These are phyloP conservation scores for Lentinula guzmanii DNA, from an alignment of 768 basidiomycete species.

Conservation along the genomic window DNA sequence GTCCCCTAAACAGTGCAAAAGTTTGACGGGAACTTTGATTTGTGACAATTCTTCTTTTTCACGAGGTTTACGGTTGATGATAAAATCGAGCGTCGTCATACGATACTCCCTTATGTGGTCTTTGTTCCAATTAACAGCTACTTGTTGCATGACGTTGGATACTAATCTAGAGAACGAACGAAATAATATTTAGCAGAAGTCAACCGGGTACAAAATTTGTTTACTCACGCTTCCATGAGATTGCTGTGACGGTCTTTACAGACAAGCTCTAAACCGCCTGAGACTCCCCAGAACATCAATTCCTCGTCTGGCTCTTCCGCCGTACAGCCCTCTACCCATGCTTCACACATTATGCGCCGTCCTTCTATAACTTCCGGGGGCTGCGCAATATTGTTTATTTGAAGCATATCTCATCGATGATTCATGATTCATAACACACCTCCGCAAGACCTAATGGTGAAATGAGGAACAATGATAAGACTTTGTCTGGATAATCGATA, in stretches of 20 bases:
- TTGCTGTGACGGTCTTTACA: conserved; percentile 19
- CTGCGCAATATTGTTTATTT: conserved; percentile 11
- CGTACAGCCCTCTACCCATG: conserved; percentile 20
- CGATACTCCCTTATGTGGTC: conserved; percentile 24
- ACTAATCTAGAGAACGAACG: conserved; percentile 14
- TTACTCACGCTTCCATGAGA: conserved; percentile 20
- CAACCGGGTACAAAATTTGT: background rate
- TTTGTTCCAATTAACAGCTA: conserved; percentile 16
- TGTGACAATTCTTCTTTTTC: conserved; percentile 15
- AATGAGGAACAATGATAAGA: conserved; percentile 28
- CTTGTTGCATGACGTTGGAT: conserved; percentile 16
- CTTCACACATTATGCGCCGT: conserved; percentile 27
- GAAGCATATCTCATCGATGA: background rate
- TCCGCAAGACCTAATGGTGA: conserved; percentile 29
- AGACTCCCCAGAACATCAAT: conserved; percentile 20
- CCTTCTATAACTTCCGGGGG: conserved; percentile 26
- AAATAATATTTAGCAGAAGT: background rate
- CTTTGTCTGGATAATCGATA: conserved; percentile 25
- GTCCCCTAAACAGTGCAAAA: conserved; percentile 28
- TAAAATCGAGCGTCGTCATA: conserved; percentile 26
- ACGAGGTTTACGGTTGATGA: conserved; percentile 19
- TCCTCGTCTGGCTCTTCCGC: conserved; percentile 16
- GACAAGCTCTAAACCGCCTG: conserved; percentile 25
- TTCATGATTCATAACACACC: conserved; percentile 14
- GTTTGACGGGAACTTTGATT: conserved; percentile 23